Evolutionary conservation across 345 rosid genomes (phyloP), one percentile per base, ranked within the genome.

Genomic region (Clausena lansium): DNA sequence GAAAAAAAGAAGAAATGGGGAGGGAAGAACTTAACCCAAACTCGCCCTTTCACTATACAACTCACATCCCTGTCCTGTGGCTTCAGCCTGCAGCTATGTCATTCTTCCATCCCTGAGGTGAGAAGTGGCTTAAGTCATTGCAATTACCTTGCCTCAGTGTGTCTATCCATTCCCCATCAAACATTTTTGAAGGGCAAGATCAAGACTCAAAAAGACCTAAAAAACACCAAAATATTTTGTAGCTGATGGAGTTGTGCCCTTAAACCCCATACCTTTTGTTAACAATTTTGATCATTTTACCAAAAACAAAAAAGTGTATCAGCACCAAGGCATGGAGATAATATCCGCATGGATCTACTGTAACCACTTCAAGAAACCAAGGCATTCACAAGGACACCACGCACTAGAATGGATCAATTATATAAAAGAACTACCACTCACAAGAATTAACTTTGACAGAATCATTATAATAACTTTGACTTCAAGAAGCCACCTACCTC

Each of bases 401-500:
- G 4, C 57, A 22, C 55, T 59, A 38, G 24, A 73, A 45, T 45
- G 50, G 17, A 45, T 45, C 59, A 39, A 13, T 11, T 45, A 62
- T 20, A 61, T 50, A 59, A 6, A 47, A 32, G 35, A 50, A 78
- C 24, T 25, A 78, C 9, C n/a, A 47, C 28, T 70, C 69, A 75
- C 41, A 76, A 19, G 14, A 63, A 57, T 32, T 17, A 4, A 11
- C 7, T 9, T 70, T 58, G 30, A 59, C 17, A 71, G 7, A 68
- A 64, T 35, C 81, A 9, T 27, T 27, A 25, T 11, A 8, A 66
- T 69, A 68, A 24, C 80, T 67, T 10, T 38, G 77, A 73, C 75
- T 67, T 25, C 54, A 75, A 79, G 81, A 84, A 84, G 83, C 76
- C 85, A 77, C 24, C 84, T 79, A 95, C 99, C 97, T 96, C 99